A percentile compares a stretch with the other conserved stretches of the same genome.
These are phyloP conservation scores for Ambrosiella beaveri DNA, from an alignment of 2,329 filamentous ascomycete genomes.

Conservation along the genomic window DNA sequence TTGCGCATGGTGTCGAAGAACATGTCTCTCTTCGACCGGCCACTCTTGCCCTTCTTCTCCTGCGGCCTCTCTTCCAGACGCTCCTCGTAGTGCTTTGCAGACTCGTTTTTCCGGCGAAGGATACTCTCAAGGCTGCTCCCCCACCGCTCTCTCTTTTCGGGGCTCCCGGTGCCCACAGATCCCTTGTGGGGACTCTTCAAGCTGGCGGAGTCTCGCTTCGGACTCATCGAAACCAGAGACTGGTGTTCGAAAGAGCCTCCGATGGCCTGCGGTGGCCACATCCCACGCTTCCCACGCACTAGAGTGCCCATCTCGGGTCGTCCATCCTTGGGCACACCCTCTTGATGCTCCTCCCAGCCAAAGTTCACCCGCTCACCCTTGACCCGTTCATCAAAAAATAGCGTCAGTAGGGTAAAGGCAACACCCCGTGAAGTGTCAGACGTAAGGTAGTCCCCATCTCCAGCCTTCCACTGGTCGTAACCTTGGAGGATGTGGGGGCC, in stretches of 20 bases:
- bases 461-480: constrained; percentile 5
- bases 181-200: too few relatives aligned
- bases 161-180: too few relatives aligned
- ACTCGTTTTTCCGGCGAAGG: too few relatives aligned
- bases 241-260: too few relatives aligned
- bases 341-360: background rate
- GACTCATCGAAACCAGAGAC: too few relatives aligned
- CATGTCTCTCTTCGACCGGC: constrained; percentile 23
- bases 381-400: constrained; percentile 21
- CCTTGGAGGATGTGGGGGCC: constrained; percentile 5
- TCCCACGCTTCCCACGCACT: background rate
- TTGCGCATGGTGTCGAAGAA: constrained; percentile 32
- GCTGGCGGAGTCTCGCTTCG: too few relatives aligned
- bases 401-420: constrained; percentile 26
- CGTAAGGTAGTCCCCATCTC: background rate
- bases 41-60: constrained; percentile 14
- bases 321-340: background rate
- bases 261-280: too few relatives aligned
- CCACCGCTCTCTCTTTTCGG: too few relatives aligned
- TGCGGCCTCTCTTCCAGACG: background rate
- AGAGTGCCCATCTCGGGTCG: background rate
- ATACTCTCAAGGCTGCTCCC: too few relatives aligned
- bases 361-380: background rate
- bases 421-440: background rate
- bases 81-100: too few relatives aligned